Evolutionary conservation across 1,139 yeast genomes (phyloP).

Genomic region (Taphrina wiesneri): DNA sequence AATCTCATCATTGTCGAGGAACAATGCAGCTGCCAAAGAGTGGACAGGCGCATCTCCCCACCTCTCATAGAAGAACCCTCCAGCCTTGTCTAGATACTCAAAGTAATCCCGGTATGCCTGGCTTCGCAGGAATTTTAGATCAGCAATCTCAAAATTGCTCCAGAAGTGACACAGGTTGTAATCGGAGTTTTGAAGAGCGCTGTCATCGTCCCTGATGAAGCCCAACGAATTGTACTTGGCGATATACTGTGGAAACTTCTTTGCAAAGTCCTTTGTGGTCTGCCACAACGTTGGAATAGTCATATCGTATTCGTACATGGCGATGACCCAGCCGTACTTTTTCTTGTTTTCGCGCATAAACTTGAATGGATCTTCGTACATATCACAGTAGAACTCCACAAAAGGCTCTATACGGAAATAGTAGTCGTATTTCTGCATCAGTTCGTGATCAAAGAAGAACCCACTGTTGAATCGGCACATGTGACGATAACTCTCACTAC

Average conservation of each 20-base stretch:
- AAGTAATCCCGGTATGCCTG: slow-evolving; percentile 69
- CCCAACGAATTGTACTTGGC: slow-evolving; percentile 58
- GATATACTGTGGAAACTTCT: slow-evolving; percentile 63
- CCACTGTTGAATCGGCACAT: slow-evolving; percentile 95
- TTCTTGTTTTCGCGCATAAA: slow-evolving; percentile 74
- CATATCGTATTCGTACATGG: slow-evolving; percentile 77
- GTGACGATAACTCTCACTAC: slow-evolving; percentile 65
- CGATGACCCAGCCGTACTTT: slow-evolving; percentile 74
- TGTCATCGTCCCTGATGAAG: slow-evolving; percentile 59
- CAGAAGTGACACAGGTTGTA: slow-evolving; percentile 71
- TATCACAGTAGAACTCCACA: slow-evolving; percentile 71
- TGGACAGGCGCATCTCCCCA: slow-evolving; percentile 96
- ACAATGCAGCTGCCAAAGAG: slow-evolving; percentile 78
- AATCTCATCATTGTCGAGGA: slow-evolving; percentile 63
- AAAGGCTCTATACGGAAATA: slow-evolving; percentile 97
- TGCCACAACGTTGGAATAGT: slow-evolving; percentile 85
- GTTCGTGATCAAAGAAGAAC: slow-evolving; percentile 76
- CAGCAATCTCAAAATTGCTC: slow-evolving; percentile 70
- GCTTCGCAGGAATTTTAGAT: slow-evolving; percentile 62
- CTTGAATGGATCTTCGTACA: slow-evolving; percentile 78
- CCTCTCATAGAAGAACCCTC: slow-evolving; percentile 87
- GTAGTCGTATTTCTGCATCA: slow-evolving; percentile 71
- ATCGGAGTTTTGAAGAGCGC: slow-evolving; percentile 64
- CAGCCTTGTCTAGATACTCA: slow-evolving; percentile 55
- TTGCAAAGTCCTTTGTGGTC: slow-evolving; percentile 65